phyloP scores from a whole-genome alignment of 2,329 filamentous ascomycete genomes.

The Alternaria viburni region DNA sequence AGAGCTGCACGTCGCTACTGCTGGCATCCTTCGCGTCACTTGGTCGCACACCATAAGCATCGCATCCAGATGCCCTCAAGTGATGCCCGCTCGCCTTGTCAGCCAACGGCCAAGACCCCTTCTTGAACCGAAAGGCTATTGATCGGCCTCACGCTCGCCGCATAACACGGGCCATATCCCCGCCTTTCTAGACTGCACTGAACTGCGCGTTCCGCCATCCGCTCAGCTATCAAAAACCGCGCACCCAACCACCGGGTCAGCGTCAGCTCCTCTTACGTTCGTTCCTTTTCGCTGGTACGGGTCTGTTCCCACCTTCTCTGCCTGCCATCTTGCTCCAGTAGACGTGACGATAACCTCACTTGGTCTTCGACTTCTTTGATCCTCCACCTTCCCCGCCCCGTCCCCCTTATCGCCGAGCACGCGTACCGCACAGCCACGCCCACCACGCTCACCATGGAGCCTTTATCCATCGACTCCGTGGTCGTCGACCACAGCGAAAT shows the following conservation, averaged over 20 bases:
- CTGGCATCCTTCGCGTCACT: conserved; percentile 7
- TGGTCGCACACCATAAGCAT: conserved; percentile 1
- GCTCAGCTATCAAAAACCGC: conserved; percentile 29
- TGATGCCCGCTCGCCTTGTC: neutral
- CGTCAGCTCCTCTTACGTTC: conserved; percentile 13
- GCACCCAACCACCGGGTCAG: conserved; percentile 32
- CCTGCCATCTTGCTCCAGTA: conserved; percentile 12
- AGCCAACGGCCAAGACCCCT: neutral
- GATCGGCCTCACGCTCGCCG: conserved; percentile 10
- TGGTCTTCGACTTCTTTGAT: conserved; percentile 1
- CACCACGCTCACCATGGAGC: conserved; percentile 46
- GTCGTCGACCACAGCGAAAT: conserved; percentile 41
- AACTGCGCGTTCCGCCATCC: conserved; percentile 9
- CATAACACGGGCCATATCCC: conserved; percentile 25
- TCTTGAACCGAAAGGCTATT: conserved; percentile 2
- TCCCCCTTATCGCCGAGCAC: conserved; percentile 8
- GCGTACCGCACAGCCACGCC: conserved; percentile 5
- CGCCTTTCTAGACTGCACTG: conserved; percentile 26
- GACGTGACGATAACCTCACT: neutral
- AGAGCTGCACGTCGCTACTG: neutral
- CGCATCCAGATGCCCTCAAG: neutral
- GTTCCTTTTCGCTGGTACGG: conserved; percentile 5
- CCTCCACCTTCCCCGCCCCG: conserved; percentile 17
- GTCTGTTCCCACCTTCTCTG: neutral
- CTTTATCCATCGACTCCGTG: conserved; percentile 47